Base-by-base conservation (phyloP, 352 stramenopile genomes). In the Paralagenidium karlingii region DNA sequence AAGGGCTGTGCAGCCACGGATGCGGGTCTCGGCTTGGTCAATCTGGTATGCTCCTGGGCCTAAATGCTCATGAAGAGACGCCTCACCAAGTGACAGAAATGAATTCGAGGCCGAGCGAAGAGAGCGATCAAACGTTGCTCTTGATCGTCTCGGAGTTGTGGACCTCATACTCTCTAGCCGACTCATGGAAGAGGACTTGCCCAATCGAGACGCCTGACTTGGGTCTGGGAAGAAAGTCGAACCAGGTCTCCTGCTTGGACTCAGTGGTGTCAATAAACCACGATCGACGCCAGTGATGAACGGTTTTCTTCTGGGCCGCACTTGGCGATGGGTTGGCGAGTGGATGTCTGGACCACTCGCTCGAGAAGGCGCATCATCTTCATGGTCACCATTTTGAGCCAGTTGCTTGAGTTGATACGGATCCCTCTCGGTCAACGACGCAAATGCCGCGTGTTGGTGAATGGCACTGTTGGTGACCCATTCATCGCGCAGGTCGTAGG, bases 401-500 rank as follows among this genome's bases (percentile, higher is more conserved):
- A n/a, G n/a, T n/a, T n/a, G n/a, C n/a, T n/a, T 34, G 3, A 19
- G 29, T 9, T 58, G 54, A 27, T 52, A 62, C 29, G 54, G 27
- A 42, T 47, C 28, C 10, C 51, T 29, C 34, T 49, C 47, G 3
- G 26, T 36, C 3, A 22, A 27, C 2, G 47, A 50, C 12, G 25
- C 27, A 24, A 54, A 54, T 3, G 61, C 46, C 0, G 48, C 56
- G 3, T 51, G 58, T 15, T 34, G 43, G 9, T 55, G 42, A 1
- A 39, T 49, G 12, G 50, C 28, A 31, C 55, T 31, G 43, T 38
- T 27, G 24, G 29, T 24, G 13, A 39, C 30, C 61, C 66, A 77
- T 10, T 38, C 33, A 7, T 56, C 40, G 1, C 32, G 40, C 2
- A 58, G 39, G 27, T 82, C 58, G 44, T 84, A 84, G 7, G 70